Evolutionary conservation across 192 early-diverging fungal genomes (phyloP).

Genomic region (Backusella sp.): DNA sequence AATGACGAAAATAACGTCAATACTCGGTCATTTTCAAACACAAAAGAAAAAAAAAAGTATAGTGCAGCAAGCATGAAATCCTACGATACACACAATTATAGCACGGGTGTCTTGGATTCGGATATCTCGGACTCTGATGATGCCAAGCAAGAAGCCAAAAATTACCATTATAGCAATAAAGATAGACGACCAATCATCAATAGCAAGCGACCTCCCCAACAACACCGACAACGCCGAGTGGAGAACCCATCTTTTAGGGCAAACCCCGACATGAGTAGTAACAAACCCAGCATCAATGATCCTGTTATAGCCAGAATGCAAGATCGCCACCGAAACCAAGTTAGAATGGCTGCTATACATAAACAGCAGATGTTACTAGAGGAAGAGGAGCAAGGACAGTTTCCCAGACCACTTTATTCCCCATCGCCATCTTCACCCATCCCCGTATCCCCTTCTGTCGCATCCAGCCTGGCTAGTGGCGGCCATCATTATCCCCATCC

Average conservation of each 20-base stretch:
- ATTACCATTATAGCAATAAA: neutral
- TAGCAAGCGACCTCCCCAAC: neutral
- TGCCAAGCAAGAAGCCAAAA: neutral
- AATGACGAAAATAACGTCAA: neutral
- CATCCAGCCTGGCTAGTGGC: neutral
- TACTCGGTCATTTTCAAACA: neutral
- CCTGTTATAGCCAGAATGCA: slow-evolving; percentile 19
- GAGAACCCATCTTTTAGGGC: slow-evolving; percentile 8
- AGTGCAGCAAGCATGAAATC: neutral
- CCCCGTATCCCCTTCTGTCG: neutral
- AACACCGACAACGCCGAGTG: slow-evolving; percentile 11
- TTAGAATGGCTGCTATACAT: slow-evolving; percentile 17
- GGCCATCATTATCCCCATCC: neutral
- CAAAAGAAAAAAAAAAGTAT: neutral
- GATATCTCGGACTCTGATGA: slow-evolving; percentile 23
- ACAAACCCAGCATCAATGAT: neutral
- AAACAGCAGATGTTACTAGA: slow-evolving; percentile 6
- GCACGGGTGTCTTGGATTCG: slow-evolving; percentile 12
- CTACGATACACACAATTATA: neutral
- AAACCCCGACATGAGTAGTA: slow-evolving; percentile 8
- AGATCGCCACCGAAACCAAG: slow-evolving; percentile 24
- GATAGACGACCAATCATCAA: slow-evolving; percentile 16
- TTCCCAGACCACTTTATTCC: neutral
- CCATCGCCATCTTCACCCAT: neutral
- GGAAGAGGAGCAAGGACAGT: neutral